These are phyloP conservation scores for Staphylotrichum tortipilum DNA, from an alignment of 495 filamentous ascomycete species.

Conservation along the genomic window DNA sequence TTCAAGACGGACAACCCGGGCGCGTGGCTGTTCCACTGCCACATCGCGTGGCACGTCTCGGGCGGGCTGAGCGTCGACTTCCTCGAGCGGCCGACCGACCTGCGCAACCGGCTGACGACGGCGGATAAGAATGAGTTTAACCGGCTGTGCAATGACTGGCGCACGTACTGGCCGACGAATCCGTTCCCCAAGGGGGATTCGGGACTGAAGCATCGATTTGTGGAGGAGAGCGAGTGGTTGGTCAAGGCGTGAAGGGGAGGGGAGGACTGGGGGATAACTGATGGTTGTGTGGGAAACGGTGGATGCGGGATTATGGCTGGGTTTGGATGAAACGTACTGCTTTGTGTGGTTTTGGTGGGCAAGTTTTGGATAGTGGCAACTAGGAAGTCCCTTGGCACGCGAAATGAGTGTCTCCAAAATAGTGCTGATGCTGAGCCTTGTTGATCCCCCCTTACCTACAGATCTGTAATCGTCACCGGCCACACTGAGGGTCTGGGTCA, in stretches of 20 bases:
- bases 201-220: slow-evolving; percentile 15
- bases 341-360: too few species aligned
- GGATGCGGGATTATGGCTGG: too few species aligned
- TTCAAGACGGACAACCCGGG: slow-evolving; percentile 52
- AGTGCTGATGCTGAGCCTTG: too few species aligned
- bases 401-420: too few species aligned
- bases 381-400: too few species aligned
- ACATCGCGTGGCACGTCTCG: slow-evolving; percentile 48
- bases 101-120: slow-evolving; percentile 13
- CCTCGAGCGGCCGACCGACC: slow-evolving; percentile 33
- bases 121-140: slow-evolving; percentile 15
- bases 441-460: too few species aligned
- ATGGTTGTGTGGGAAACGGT: too few species aligned
- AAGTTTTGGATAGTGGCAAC: too few species aligned
- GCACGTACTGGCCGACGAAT: slow-evolving; percentile 17
- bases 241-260: background rate
- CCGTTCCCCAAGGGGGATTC: slow-evolving; percentile 24
- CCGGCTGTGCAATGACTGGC: slow-evolving; percentile 20
- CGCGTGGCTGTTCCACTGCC: slow-evolving; percentile 50
- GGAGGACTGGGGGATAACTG: too few species aligned
- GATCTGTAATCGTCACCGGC: too few species aligned
- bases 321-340: too few species aligned
- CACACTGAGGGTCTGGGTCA: too few species aligned
- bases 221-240: slow-evolving; percentile 9
- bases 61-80: slow-evolving; percentile 43